These are phyloP conservation scores for Kandelia obovata DNA, from an alignment of 345 rosid genomes.

Conservation along the genomic window DNA sequence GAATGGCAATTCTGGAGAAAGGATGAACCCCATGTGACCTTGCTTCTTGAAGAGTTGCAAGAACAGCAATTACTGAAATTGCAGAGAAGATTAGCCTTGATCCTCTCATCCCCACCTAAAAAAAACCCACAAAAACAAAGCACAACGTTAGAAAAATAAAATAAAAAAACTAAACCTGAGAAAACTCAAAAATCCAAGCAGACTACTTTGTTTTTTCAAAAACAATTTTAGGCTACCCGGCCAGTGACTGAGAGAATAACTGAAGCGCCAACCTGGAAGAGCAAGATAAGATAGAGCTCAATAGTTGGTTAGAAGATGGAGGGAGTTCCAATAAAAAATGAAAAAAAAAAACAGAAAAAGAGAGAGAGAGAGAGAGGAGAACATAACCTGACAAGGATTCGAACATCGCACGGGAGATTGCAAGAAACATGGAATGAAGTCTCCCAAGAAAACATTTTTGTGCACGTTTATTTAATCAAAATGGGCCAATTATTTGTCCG, in stretches of 20 bases:
- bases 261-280: not conserved
- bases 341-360: not conserved
- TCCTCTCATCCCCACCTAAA: slow-evolving; percentile 4
- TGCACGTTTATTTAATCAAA: too few species aligned
- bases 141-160: too few species aligned
- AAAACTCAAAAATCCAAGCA: too few species aligned
- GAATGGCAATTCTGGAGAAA: slow-evolving; percentile 12
- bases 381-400: not conserved
- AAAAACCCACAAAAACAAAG: not conserved
- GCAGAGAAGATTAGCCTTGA: not conserved
- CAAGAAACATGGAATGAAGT: not conserved
- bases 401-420: not conserved
- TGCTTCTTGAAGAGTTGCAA: slow-evolving; percentile 1
- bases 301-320: not conserved
- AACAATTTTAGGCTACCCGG: too few species aligned
- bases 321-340: not conserved
- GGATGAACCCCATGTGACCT: slow-evolving; percentile 17
- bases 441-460: not conserved
- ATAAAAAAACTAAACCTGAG: too few species aligned
- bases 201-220: too few species aligned
- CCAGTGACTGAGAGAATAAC: not conserved
- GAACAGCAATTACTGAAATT: not conserved
- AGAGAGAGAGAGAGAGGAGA: not conserved
- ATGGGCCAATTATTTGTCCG: too few species aligned
- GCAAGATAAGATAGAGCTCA: not conserved